Base-by-base conservation (phyloP, 2,329 filamentous ascomycete species). In the Aspergillus ibericus region DNA sequence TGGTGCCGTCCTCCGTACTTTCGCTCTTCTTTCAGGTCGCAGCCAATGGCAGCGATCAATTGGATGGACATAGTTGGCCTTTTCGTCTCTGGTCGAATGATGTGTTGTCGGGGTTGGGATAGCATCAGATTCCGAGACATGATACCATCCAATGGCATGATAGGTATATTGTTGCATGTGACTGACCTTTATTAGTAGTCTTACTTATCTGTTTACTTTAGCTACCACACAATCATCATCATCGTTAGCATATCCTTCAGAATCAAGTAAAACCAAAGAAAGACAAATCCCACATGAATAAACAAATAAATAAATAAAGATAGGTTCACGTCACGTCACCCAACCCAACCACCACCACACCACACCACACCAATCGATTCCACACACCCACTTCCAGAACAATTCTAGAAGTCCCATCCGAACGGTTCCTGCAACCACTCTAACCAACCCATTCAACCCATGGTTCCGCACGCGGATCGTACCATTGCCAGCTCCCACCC, bases 391-490 rank as follows among this genome's bases (percentile, higher is more conserved):
- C 16, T 59, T 61, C 56, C 53, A 61, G 48, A 59, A 56, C 16
- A 12, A 47, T 62, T 62, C 57, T 59, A 50, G 56, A 59, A 62
- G 52, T 46, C 38, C 38, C 47, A 55, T 53, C 34, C 46, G 42
- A 27, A 48, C 47, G 59, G 55, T 50, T 32, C 25, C 27, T 27
- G 8, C 18, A 9, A 29, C 22, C 3, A 25, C 22, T 5, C 22
- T 25, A 25, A 25, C n/a, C 15, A 38, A 40, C 55, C 50, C 44
- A 15, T 13, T 50, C 38, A 42, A 42, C 38, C 56, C 53, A 55
- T 53, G 59, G 59, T 62, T 62, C 27, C 57, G 53, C 56, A 35
- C 47, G 50, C 51, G 53, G 50, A 55, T 42, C 54, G 53, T 34
- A 52, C 52, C 42, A 55, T 42, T 25, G 42, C 32, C 32, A 27